These are phyloP conservation scores for Teunomyces funiuensis DNA, from an alignment of 805 yeast species.

Conservation along the genomic window DNA sequence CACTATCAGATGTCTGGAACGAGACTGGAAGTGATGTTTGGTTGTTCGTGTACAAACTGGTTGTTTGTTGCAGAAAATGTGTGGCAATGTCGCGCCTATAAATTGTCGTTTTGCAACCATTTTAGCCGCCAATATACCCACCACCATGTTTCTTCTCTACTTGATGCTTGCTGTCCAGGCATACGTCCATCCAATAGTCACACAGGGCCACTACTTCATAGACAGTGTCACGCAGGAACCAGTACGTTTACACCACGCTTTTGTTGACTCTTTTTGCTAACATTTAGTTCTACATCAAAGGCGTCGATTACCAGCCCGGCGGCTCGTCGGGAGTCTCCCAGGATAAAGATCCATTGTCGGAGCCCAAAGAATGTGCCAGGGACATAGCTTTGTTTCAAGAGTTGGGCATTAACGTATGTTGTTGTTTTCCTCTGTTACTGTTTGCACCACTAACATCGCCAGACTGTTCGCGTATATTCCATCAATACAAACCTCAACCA, in stretches of 20 bases:
- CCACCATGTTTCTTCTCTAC: neutral
- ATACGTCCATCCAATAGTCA: slow-evolving; percentile 62
- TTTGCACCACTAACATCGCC: slow-evolving; percentile 10
- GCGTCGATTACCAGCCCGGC: slow-evolving; percentile 96
- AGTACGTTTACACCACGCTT: slow-evolving; percentile 34
- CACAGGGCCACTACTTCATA: slow-evolving; percentile 69
- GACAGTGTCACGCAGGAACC: slow-evolving; percentile 75
- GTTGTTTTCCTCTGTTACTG: neutral
- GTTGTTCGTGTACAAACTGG: no score
- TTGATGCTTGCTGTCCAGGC: slow-evolving; percentile 4
- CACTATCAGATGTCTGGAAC: no score
- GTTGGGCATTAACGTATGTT: slow-evolving; percentile 67
- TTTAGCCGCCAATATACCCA: slow-evolving; percentile 2
- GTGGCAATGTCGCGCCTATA: no score
- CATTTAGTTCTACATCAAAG: slow-evolving; percentile 67
- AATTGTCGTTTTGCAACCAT: slow-evolving; percentile 2
- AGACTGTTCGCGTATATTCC: slow-evolving; percentile 83
- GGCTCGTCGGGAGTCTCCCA: slow-evolving; percentile 76
- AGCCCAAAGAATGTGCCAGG: slow-evolving; percentile 70
- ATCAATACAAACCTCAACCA: slow-evolving; percentile 81
- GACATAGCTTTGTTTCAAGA: slow-evolving; percentile 80
- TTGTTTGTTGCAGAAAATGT: no score
- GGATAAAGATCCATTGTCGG: slow-evolving; percentile 71
- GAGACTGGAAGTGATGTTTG: no score
- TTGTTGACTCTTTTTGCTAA: slow-evolving; percentile 13